Conservation (phyloP, 192 early-diverging fungal genomes). For the Obelidium mucronatum region DNA sequence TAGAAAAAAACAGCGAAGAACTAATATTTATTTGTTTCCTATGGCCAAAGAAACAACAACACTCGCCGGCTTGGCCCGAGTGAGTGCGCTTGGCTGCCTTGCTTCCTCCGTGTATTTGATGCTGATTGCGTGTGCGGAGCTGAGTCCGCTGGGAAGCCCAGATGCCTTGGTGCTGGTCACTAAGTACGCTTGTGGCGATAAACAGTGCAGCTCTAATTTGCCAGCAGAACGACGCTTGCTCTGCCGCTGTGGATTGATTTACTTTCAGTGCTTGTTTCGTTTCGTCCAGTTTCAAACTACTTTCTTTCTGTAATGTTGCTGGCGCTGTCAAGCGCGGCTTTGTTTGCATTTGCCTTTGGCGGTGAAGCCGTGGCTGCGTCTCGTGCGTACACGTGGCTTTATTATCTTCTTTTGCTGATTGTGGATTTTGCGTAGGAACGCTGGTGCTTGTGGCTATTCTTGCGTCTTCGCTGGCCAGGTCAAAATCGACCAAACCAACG, state of each 20-base stretch:
- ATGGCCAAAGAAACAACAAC: neutral
- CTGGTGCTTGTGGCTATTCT: neutral
- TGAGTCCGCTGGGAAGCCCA: neutral
- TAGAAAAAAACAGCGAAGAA: too few species aligned
- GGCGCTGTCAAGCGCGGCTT: neutral
- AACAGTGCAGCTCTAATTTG: neutral
- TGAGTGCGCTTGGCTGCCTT: constrained; percentile 24
- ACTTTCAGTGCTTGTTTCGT: constrained; percentile 1
- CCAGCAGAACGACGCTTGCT: neutral
- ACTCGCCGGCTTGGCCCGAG: neutral
- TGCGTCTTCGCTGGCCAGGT: too few species aligned
- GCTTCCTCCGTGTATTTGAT: neutral
- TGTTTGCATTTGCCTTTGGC: neutral
- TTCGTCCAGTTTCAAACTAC: neutral
- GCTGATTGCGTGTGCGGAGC: constrained; percentile 2
- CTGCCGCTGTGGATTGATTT: constrained; percentile 10
- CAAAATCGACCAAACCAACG: neutral
- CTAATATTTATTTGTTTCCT: too few species aligned
- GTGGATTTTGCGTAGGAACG: neutral
- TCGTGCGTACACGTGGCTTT: constrained; percentile 14
- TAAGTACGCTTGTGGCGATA: neutral
- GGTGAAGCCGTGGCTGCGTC: constrained; percentile 10
- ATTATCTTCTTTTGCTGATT: neutral
- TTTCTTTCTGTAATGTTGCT: neutral
- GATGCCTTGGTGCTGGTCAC: constrained; percentile 5